These are phyloP conservation scores for Pharus latifolius DNA, from an alignment of 176 grass and related monocot species.

Conservation along the genomic window DNA sequence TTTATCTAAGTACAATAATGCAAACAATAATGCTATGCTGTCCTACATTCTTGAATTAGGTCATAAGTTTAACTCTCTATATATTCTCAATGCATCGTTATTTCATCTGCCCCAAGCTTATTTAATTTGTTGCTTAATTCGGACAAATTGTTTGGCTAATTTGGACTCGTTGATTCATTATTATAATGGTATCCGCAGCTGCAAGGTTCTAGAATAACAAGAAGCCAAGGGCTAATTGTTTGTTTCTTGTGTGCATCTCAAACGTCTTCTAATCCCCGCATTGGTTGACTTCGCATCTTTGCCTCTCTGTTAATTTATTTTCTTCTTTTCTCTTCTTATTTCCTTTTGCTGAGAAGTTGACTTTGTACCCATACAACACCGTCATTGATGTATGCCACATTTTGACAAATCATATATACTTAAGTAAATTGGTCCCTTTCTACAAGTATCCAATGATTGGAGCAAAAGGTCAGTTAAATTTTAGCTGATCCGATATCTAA, in stretches of 20 bases:
- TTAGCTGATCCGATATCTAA: background rate
- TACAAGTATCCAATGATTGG: conserved; percentile 2
- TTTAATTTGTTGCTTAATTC: conserved; percentile 13
- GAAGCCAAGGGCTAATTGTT: background rate
- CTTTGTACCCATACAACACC: background rate
- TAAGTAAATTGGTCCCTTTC: background rate
- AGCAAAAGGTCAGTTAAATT: background rate
- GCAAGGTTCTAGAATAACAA: background rate
- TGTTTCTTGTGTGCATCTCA: conserved; percentile 3
- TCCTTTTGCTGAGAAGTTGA: conserved; percentile 19
- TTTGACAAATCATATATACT: background rate
- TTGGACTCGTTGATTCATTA: conserved; percentile 13
- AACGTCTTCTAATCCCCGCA: conserved; percentile 65
- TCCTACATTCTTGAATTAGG: too few relatives aligned
- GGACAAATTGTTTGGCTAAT: conserved; percentile 17
- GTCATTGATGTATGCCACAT: background rate
- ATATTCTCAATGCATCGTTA: too few relatives aligned
- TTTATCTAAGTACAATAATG: conserved; percentile 6
- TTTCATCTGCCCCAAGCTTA: conserved; percentile 10
- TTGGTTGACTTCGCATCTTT: conserved; percentile 71
- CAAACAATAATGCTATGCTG: too few relatives aligned
- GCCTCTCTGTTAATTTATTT: conserved; percentile 10
- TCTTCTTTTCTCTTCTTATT: background rate
- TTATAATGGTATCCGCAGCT: conserved; percentile 25
- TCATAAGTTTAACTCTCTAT: too few relatives aligned